Conservation (phyloP, 1,139 yeast genomes). For the Blastobotrys illinoisensis region DNA sequence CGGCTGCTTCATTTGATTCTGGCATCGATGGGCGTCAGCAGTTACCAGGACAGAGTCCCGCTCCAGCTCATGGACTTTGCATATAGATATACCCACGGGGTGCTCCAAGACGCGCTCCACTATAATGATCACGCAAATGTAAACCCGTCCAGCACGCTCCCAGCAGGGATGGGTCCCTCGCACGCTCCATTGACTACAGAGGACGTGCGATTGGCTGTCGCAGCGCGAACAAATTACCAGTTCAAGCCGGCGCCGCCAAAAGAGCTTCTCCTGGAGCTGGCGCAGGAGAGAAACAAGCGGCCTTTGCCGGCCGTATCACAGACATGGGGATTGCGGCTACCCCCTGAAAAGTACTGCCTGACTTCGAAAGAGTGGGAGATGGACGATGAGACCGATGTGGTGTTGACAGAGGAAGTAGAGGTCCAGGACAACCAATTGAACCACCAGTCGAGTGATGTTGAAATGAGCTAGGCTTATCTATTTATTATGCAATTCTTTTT, state of each 20-base stretch:
- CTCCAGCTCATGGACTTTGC: constrained; percentile 96
- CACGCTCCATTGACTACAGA: constrained; percentile 66
- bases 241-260: constrained; percentile 95
- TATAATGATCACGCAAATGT: constrained; percentile 69
- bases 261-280: constrained; percentile 81
- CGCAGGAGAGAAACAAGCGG: constrained; percentile 84
- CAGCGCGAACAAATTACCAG: constrained; percentile 88
- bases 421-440: not conserved
- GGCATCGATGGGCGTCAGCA: constrained; percentile 89
- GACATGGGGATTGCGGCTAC: constrained; percentile 86
- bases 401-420: constrained; percentile 5
- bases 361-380: constrained; percentile 75
- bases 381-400: constrained; percentile 38
- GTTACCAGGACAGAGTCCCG: constrained; percentile 93
- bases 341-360: constrained; percentile 95
- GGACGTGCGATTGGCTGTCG: constrained; percentile 86
- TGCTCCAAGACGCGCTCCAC: constrained; percentile 79
- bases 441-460: constrained; percentile 1
- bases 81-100: constrained; percentile 77
- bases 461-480: not conserved
- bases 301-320: constrained; percentile 90
- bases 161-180: constrained; percentile 39
- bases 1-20: constrained; percentile 81
- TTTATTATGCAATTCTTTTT: constrained; percentile 1
- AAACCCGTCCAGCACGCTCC: constrained; percentile 26